Evolutionary conservation across 2,329 filamentous ascomycete species (phyloP).

Genomic region (Neocucurbitaria cava): DNA sequence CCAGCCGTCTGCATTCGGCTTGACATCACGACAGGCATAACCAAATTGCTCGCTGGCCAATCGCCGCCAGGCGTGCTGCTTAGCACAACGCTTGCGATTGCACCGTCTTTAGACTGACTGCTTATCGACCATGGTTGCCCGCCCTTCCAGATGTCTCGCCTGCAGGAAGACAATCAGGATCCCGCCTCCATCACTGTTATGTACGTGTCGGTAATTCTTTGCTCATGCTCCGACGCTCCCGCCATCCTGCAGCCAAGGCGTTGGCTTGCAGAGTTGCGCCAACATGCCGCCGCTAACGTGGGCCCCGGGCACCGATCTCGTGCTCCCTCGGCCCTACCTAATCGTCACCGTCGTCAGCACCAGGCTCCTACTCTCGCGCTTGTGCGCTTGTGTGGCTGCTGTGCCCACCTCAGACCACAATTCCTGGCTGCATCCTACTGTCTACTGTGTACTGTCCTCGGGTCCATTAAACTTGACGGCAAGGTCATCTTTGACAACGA

Average conservation of each 20-base stretch:
- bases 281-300: slow-evolving; percentile 20
- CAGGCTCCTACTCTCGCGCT: neutral
- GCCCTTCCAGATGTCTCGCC: neutral
- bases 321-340: neutral
- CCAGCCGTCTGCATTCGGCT: slow-evolving; percentile 23
- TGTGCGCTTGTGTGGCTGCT: neutral
- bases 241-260: slow-evolving; percentile 14
- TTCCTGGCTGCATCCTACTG: neutral
- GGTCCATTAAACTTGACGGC: neutral
- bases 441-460: neutral
- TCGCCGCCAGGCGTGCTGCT: neutral
- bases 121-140: neutral
- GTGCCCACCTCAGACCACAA: neutral
- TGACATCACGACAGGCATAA: slow-evolving; percentile 34
- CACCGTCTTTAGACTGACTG: neutral
- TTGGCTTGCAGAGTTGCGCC: slow-evolving; percentile 12
- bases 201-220: neutral
- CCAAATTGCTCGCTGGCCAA: slow-evolving; percentile 8
- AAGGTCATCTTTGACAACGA: slow-evolving; percentile 9
- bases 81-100: neutral
- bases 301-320: slow-evolving; percentile 12
- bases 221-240: slow-evolving; percentile 13
- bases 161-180: slow-evolving; percentile 1
- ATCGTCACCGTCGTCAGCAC: neutral
- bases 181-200: slow-evolving; percentile 12